These are phyloP conservation scores for Nicotiana rustica DNA, from an alignment of 305 asterid species.

Conservation along the genomic window DNA sequence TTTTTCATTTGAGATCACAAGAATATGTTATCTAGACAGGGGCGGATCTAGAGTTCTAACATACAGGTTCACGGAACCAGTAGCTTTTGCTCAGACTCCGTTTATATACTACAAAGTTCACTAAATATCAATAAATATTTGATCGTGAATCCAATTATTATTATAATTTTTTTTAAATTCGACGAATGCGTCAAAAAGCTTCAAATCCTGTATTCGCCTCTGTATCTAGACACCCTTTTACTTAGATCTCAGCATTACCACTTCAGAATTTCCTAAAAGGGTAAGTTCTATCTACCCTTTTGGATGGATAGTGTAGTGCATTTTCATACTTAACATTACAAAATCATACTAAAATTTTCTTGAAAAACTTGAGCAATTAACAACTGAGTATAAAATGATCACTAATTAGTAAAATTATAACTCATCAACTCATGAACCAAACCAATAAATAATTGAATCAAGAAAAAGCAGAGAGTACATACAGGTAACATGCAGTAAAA, in stretches of 20 bases:
- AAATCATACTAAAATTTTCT: background rate
- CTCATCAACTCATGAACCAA: constrained; percentile 13
- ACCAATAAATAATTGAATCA: background rate
- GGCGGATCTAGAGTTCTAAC: too few relatives aligned
- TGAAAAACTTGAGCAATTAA: background rate
- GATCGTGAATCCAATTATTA: too few relatives aligned
- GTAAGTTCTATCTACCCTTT: background rate
- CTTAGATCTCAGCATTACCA: constrained; percentile 35
- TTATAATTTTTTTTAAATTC: too few relatives aligned
- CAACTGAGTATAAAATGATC: background rate
- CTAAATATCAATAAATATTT: too few relatives aligned
- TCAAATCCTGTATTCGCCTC: too few relatives aligned
- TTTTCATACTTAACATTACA: background rate
- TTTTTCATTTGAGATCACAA: background rate
- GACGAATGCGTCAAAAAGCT: too few relatives aligned
- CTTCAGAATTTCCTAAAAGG: background rate
- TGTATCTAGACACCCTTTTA: constrained; percentile 1
- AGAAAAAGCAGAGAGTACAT: background rate
- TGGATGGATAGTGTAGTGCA: background rate
- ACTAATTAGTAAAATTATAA: background rate
- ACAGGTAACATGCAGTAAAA: constrained; percentile 2
- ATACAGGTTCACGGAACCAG: too few relatives aligned
- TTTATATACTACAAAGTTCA: too few relatives aligned
- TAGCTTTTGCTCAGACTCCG: too few relatives aligned
- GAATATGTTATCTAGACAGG: background rate